phyloP scores from a whole-genome alignment of 2,329 filamentous ascomycete species.

The Trichoderma breve region DNA sequence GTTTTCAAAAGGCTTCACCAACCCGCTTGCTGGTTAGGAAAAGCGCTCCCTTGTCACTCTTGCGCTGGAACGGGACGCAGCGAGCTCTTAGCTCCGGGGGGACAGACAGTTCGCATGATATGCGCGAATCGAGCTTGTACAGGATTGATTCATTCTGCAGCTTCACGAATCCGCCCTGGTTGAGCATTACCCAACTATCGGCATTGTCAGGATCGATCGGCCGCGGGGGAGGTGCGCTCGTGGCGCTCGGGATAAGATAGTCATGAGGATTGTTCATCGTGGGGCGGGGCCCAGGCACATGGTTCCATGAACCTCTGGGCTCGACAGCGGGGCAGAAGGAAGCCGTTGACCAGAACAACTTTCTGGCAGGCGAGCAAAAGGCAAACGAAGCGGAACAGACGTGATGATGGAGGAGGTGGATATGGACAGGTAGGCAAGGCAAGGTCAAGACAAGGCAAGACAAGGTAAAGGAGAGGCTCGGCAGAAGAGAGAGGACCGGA shows the following conservation, averaged over 20 bases:
- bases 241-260: conserved; percentile 40
- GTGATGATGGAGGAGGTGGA: background rate
- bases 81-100: conserved; percentile 61
- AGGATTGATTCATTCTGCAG: conserved; percentile 81
- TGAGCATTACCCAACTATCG: conserved; percentile 86
- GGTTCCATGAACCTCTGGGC: conserved; percentile 31
- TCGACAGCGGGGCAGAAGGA: conserved; percentile 23
- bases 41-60: conserved; percentile 71
- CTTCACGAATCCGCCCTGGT: conserved; percentile 74
- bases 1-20: conserved; percentile 34
- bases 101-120: conserved; percentile 71
- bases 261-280: conserved; percentile 44
- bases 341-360: conserved; percentile 21
- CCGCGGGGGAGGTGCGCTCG: conserved; percentile 34
- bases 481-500: background rate
- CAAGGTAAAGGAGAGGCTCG: background rate
- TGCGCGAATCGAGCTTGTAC: conserved; percentile 75
- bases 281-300: conserved; percentile 33
- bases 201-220: conserved; percentile 52
- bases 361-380: conserved; percentile 23
- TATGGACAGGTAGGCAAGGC: background rate
- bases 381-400: conserved; percentile 19
- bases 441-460: background rate
- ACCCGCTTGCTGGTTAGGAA: conserved; percentile 86
- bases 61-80: conserved; percentile 62